phyloP scores from a whole-genome alignment of 495 filamentous ascomycete species.

The Hyaloscypha bicolor region DNA sequence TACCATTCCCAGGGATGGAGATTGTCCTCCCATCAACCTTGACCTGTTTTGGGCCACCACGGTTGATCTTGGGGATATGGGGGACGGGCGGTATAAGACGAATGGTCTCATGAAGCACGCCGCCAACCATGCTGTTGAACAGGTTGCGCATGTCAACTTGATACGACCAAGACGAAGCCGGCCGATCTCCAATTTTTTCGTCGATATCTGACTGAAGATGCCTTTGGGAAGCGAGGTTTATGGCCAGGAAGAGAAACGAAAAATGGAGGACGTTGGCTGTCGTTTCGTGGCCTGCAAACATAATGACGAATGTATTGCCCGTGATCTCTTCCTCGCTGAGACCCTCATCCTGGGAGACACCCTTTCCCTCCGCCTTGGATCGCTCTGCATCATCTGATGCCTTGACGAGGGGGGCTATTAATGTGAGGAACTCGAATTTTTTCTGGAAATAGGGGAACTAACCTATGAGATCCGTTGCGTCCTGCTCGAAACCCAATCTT shows the following conservation, averaged over 20 bases:
- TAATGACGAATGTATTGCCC: neutral
- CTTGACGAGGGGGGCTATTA: neutral
- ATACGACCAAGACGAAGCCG: neutral
- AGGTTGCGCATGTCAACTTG: neutral
- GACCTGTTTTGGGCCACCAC: neutral
- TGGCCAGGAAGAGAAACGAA: neutral
- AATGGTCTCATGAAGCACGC: neutral
- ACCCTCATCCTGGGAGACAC: neutral
- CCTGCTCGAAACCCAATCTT: neutral
- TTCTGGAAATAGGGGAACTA: neutral
- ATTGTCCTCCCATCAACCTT: neutral
- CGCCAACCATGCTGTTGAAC: constrained; percentile 1
- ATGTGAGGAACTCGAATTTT: neutral
- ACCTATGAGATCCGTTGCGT: neutral
- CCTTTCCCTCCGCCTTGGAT: neutral
- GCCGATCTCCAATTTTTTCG: neutral
- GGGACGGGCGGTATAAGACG: neutral
- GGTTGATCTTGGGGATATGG: neutral
- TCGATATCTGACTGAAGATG: neutral
- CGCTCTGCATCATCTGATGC: neutral
- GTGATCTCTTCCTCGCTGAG: neutral
- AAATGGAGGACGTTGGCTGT: neutral
- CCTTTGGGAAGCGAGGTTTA: neutral
- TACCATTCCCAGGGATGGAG: neutral
- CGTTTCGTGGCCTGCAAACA: neutral